Evolutionary conservation across 2,329 filamentous ascomycete species (phyloP).

Genomic region (Botryosphaeria agaves): DNA sequence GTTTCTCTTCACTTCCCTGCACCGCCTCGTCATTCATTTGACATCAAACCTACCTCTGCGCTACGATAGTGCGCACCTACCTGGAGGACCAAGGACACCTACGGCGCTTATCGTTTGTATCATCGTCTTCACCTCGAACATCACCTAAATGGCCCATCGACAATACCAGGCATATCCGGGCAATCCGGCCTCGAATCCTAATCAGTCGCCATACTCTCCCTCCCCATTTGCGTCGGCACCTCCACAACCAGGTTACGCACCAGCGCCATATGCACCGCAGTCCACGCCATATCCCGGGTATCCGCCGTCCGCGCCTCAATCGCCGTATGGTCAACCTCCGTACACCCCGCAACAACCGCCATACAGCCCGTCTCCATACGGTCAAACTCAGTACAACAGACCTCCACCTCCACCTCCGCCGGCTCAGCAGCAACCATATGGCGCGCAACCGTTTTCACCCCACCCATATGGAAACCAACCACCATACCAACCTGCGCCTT

Average conservation of each 20-base stretch:
- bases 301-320: slow-evolving; percentile 20
- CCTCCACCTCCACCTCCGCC: slow-evolving; percentile 6
- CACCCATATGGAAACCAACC: background rate
- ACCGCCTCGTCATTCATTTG: slow-evolving; percentile 1
- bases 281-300: slow-evolving; percentile 7
- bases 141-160: slow-evolving; percentile 10
- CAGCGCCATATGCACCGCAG: slow-evolving; percentile 21
- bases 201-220: slow-evolving; percentile 4
- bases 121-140: slow-evolving; percentile 1
- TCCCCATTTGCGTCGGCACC: slow-evolving; percentile 13
- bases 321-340: slow-evolving; percentile 12
- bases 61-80: slow-evolving; percentile 4
- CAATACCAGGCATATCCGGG: slow-evolving; percentile 18
- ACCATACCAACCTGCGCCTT: background rate
- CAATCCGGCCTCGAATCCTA: background rate
- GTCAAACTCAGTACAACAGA: slow-evolving; percentile 6
- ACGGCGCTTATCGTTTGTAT: slow-evolving; percentile 1
- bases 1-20: slow-evolving; percentile 2
- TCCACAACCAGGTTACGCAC: slow-evolving; percentile 21
- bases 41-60: slow-evolving; percentile 4
- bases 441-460: slow-evolving; percentile 3
- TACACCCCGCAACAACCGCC: slow-evolving; percentile 6
- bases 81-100: slow-evolving; percentile 2
- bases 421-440: slow-evolving; percentile 9
- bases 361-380: slow-evolving; percentile 1